A percentile compares a stretch with the other conserved stretches of the same genome.
Evolutionary conservation across 2,329 filamentous ascomycete species (phyloP).

Genomic region (Bipolaris bicolor): DNA sequence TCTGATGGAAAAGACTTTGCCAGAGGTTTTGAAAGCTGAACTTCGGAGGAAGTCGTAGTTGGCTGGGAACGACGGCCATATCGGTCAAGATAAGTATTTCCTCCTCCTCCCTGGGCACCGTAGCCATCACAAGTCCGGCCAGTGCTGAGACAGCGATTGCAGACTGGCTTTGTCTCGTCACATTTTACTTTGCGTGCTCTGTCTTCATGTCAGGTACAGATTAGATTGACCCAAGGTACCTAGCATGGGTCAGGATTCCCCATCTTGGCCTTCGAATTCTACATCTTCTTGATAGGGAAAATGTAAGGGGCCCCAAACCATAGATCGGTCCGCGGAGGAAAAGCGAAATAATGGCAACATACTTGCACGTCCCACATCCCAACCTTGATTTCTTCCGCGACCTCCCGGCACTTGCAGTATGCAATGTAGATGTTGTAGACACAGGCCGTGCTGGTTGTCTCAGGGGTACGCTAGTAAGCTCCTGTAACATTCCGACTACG

Average conservation of each 20-base stretch:
- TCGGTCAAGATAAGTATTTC: constrained; percentile 21
- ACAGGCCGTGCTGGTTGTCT: neutral
- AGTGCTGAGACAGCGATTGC: constrained; percentile 45
- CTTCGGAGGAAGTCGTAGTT: neutral
- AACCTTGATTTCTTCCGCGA: constrained; percentile 7
- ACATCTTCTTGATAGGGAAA: neutral
- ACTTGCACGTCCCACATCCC: constrained; percentile 19
- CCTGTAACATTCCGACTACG: constrained; percentile 1
- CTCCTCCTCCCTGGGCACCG: constrained; percentile 52
- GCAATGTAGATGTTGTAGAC: neutral
- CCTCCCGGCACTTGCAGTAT: neutral
- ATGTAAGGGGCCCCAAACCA: neutral
- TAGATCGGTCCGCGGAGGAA: neutral
- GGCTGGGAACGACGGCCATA: constrained; percentile 1
- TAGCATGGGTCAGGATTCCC: too few species aligned
- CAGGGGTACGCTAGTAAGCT: neutral
- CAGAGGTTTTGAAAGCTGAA: neutral
- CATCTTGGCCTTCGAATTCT: too few species aligned
- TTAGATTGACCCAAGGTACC: neutral
- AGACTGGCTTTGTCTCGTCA: constrained; percentile 50
- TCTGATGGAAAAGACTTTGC: neutral
- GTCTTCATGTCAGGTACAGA: neutral
- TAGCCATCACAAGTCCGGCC: constrained; percentile 53
- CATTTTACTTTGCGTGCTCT: constrained; percentile 41
- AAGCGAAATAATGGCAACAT: neutral